Evolutionary conservation across 768 basidiomycete genomes (phyloP), one percentile per base, ranked within the genome.

Genomic region (Suillus lakei): DNA sequence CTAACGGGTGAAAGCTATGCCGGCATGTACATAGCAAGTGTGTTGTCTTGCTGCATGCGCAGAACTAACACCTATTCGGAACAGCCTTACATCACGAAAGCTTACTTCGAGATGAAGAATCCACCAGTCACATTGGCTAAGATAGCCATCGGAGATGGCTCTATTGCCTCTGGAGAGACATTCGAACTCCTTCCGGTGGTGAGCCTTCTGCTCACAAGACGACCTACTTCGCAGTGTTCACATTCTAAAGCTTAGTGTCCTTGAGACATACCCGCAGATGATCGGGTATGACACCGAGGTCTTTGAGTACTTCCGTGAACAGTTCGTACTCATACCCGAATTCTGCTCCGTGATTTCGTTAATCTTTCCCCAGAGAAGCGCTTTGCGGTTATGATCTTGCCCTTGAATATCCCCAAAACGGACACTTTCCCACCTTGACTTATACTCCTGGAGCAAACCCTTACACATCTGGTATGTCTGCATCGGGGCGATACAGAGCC

Each of bases 1-100:
- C 71, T 93, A 43, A 86, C 85, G 0, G 91, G 91, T 6, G 91
- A 92, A 76, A 90, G 88, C 70, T 92, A 92, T 74, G 86, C 91
- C 16, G 91, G 91, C 34, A 83, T 83, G 65, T 91, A 89, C 69
- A 91, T 92, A 61, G 86, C 87, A 65, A 69, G 86, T 72, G 26
- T 39, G 28, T 55, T 26, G 13, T 41, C 46, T 61, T 30, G 41
- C 34, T 2, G 18, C 59, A 34, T 28, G 41, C 32, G 41, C 26
- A 44, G 13, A 13, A 15, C 6, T 9, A 12, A 46, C 44, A 18
- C 30, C 30, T 8, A 5, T 46, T n/a, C 36, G 59, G 39, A 59
- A 7, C 46, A 92, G 89, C 91, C 91, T 12, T 92, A 92, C 72
- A 92, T 93, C 70, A 78, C 87, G 67, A 91, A 91, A 75, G 80